Percentiles rank a stretch among this genome's conserved stretches.
Evolutionary conservation across 805 yeast species (phyloP).

Genomic region (Wickerhamiella azyma): DNA sequence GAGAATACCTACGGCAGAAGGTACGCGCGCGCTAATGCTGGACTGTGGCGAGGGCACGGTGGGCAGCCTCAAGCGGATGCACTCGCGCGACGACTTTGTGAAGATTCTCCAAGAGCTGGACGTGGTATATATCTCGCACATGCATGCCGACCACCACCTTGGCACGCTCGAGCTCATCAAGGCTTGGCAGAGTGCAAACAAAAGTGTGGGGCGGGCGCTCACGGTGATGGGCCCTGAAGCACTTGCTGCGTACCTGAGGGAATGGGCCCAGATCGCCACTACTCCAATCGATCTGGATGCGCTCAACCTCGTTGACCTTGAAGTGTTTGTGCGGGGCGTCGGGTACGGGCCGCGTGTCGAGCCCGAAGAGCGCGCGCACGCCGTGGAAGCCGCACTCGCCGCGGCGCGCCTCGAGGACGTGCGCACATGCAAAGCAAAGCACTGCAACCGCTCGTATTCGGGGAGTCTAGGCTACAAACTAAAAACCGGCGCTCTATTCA

Average conservation of each 20-base stretch:
- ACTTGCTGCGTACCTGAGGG: slow-evolving; percentile 49
- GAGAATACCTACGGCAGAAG: slow-evolving; percentile 40
- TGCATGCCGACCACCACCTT: slow-evolving; percentile 94
- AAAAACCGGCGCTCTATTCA: slow-evolving; percentile 30
- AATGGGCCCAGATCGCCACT: slow-evolving; percentile 36
- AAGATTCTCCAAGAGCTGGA: slow-evolving; percentile 46
- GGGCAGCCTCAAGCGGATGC: slow-evolving; percentile 54
- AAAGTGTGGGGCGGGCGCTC: slow-evolving; percentile 27
- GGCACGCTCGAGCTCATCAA: slow-evolving; percentile 61
- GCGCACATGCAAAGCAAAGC: slow-evolving; percentile 60
- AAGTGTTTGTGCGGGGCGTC: slow-evolving; percentile 35
- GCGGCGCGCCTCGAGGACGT: background rate
- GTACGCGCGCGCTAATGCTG: slow-evolving; percentile 37
- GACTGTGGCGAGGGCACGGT: slow-evolving; percentile 96
- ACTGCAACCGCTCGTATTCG: slow-evolving; percentile 73
- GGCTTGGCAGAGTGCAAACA: slow-evolving; percentile 38
- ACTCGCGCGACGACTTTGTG: slow-evolving; percentile 33
- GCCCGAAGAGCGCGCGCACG: background rate
- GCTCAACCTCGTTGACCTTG: slow-evolving; percentile 45
- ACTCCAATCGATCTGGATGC: slow-evolving; percentile 26
- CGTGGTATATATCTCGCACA: slow-evolving; percentile 64
- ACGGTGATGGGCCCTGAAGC: slow-evolving; percentile 66
- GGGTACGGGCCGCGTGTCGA: slow-evolving; percentile 13
- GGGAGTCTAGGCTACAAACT: slow-evolving; percentile 35
- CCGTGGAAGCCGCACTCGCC: background rate